Conservation (phyloP, 306 rosid genomes). For the Urtica urens region DNA sequence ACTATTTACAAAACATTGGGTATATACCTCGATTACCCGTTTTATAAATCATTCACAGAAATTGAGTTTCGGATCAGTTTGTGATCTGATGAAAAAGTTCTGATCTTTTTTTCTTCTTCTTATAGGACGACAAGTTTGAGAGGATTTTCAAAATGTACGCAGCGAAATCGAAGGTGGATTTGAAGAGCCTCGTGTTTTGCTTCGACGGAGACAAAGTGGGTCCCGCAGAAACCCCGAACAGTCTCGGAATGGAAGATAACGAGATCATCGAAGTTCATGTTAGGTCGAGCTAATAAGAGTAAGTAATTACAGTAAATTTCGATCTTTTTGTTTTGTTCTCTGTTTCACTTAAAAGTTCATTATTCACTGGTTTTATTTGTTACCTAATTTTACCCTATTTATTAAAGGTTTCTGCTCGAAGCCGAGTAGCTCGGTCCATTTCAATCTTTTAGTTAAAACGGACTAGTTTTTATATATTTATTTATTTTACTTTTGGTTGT, state of each 20-base stretch:
- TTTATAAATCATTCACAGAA: not conserved
- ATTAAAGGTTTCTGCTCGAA: no score
- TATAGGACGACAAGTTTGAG: slow-evolving; percentile 78
- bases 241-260: slow-evolving; percentile 72
- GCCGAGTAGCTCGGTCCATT: no score
- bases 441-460: no score
- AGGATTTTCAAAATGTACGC: slow-evolving; percentile 65
- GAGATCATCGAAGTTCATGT: slow-evolving; percentile 76
- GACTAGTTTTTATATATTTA: no score
- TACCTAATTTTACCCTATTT: no score
- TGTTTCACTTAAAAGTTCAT: no score
- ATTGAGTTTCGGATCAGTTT: not conserved
- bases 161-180: slow-evolving; percentile 50
- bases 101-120: not conserved
- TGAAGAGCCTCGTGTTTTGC: slow-evolving; percentile 36
- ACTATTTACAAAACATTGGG: no score
- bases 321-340: no score
- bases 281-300: slow-evolving; percentile 47
- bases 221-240: slow-evolving; percentile 48
- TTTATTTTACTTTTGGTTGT: no score
- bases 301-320: no score
- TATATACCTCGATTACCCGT: no score
- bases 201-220: slow-evolving; percentile 82
- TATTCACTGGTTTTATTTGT: no score
- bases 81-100: not conserved